phyloP scores from a whole-genome alignment of 169 alveolate species.

The Cryptosporidium sp. region DNA sequence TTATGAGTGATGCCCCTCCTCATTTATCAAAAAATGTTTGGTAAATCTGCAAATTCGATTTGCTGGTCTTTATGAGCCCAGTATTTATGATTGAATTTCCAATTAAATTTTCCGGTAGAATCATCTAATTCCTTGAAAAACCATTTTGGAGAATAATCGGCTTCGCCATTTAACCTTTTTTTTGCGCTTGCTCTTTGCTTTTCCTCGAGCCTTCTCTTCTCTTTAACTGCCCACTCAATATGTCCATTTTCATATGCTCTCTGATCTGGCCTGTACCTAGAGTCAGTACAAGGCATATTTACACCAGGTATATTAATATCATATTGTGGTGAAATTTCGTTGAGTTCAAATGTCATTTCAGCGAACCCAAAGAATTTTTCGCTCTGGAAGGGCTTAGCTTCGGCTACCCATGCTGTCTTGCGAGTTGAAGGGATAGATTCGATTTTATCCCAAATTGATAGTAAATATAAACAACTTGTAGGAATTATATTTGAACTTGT shows the following conservation, averaged over 20 bases:
- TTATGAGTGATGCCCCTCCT: not conserved
- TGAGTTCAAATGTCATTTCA: constrained; percentile 89
- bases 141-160: constrained; percentile 64
- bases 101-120: constrained; percentile 16
- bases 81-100: constrained; percentile 67
- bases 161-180: constrained; percentile 52
- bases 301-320: constrained; percentile 85
- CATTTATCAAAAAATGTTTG: constrained; percentile 42
- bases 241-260: constrained; percentile 95
- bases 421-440: constrained; percentile 32
- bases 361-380: constrained; percentile 87
- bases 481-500: not conserved
- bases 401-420: constrained; percentile 81
- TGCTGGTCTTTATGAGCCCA: constrained; percentile 59
- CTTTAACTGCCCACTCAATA: constrained; percentile 90
- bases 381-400: constrained; percentile 81
- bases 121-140: constrained; percentile 38
- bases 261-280: constrained; percentile 96
- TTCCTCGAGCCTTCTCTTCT: constrained; percentile 95
- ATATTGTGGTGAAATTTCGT: constrained; percentile 89
- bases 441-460: constrained; percentile 61
- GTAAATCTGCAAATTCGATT: constrained; percentile 61
- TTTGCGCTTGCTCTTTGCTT: constrained; percentile 87
- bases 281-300: constrained; percentile 88
- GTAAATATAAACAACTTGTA: not conserved